Evolutionary conservation across 2,329 filamentous ascomycete species (phyloP).

Genomic region (Fusarium compactum): DNA sequence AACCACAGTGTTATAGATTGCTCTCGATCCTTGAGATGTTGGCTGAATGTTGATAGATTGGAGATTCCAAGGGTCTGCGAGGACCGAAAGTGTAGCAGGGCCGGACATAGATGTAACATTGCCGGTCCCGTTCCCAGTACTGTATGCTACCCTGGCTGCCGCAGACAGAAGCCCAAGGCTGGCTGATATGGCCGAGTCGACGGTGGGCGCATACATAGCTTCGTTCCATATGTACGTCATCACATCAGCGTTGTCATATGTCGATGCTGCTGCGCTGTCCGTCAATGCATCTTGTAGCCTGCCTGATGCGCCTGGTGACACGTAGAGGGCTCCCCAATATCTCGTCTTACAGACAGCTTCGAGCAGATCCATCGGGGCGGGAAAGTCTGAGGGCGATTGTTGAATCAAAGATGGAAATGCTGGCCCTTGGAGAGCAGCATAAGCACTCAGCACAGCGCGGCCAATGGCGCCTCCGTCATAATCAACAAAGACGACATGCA

Average conservation of each 20-base stretch:
- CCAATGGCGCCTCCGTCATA: conserved; percentile 44
- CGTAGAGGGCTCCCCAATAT: background rate
- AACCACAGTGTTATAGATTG: conserved; percentile 44
- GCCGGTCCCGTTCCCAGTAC: background rate
- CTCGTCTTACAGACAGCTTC: background rate
- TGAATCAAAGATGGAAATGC: conserved; percentile 36
- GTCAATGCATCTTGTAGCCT: background rate
- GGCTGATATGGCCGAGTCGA: background rate
- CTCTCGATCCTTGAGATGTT: conserved; percentile 40
- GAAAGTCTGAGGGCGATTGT: background rate
- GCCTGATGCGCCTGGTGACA: background rate
- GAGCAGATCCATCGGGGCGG: background rate
- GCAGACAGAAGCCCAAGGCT: background rate
- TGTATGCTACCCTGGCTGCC: background rate
- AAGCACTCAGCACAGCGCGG: conserved; percentile 36
- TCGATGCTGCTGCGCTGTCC: background rate
- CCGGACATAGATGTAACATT: conserved; percentile 18
- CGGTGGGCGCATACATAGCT: background rate
- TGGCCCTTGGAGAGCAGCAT: conserved; percentile 24
- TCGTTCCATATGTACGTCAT: background rate
- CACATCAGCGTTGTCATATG: background rate
- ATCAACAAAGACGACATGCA: conserved; percentile 41
- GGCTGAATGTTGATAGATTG: conserved; percentile 39
- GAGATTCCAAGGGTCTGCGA: conserved; percentile 41
- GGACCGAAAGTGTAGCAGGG: conserved; percentile 25